Conservation (phyloP, 1,139 yeast species). For the Kodamaea suecica region DNA sequence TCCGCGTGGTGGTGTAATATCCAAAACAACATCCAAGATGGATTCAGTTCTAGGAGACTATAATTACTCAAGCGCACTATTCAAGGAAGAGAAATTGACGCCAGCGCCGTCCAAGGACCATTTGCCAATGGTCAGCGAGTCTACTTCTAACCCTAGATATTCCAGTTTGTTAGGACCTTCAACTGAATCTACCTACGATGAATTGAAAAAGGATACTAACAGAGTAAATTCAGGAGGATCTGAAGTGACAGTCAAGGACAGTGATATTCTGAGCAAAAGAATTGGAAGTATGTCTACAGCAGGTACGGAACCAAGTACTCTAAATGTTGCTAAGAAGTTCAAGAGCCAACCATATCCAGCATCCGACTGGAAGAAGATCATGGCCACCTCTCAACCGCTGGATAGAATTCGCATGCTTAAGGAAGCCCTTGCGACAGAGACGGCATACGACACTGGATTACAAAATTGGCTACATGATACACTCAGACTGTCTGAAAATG, state of each 20-base stretch:
- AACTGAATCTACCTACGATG: too few species aligned
- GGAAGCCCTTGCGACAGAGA: slow-evolving; percentile 42
- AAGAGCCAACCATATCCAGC: slow-evolving; percentile 29
- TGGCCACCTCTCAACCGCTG: slow-evolving; percentile 41
- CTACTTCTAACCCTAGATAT: slow-evolving; percentile 18
- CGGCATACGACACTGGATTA: slow-evolving; percentile 43
- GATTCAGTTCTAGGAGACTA: slow-evolving; percentile 35
- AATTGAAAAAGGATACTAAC: slow-evolving; percentile 5
- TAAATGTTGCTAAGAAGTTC: slow-evolving; percentile 5
- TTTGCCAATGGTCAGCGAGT: slow-evolving; percentile 7
- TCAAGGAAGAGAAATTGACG: slow-evolving; percentile 33
- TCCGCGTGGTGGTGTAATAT: slow-evolving; percentile 12
- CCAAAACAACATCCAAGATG: slow-evolving; percentile 13
- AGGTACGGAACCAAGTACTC: neutral
- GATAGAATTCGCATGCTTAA: slow-evolving; percentile 41
- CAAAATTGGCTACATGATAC: slow-evolving; percentile 45
- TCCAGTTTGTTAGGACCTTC: slow-evolving; percentile 21
- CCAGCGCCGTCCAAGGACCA: slow-evolving; percentile 24
- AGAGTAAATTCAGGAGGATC: slow-evolving; percentile 7
- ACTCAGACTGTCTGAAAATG: slow-evolving; percentile 32
- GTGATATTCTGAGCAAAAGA: too few species aligned
- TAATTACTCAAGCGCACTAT: slow-evolving; percentile 21
- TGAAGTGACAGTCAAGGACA: slow-evolving; percentile 1
- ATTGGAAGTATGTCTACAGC: slow-evolving; percentile 3
- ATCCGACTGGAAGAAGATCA: slow-evolving; percentile 45